A percentile compares a stretch with the other conserved stretches of the same genome.
Conservation (phyloP, 1,284 basidiomycete species). For the Neotropicomus parvogracilis region DNA sequence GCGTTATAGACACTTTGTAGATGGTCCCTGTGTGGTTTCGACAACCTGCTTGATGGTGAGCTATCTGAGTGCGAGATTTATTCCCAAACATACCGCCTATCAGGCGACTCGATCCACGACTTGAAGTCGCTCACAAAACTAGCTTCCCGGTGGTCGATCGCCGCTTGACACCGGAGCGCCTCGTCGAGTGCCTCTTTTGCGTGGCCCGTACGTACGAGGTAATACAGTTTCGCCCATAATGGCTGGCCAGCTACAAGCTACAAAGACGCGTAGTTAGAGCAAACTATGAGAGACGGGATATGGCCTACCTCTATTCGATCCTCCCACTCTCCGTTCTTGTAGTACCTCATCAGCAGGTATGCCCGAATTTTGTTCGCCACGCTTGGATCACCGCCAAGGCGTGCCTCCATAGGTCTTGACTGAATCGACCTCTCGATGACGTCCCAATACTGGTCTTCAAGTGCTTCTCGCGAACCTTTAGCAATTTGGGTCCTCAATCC, state of each 20-base stretch:
- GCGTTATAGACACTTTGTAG: conserved; percentile 88
- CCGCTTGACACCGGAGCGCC: conserved; percentile 67
- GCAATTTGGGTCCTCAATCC: conserved; percentile 68
- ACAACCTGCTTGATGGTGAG: conserved; percentile 46
- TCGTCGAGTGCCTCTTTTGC: conserved; percentile 77
- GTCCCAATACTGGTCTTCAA: conserved; percentile 85
- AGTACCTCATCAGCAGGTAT: conserved; percentile 77
- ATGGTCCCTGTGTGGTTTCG: conserved; percentile 80
- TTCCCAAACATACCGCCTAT: conserved; percentile 55
- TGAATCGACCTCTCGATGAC: conserved; percentile 85
- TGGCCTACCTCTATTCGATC: conserved; percentile 74
- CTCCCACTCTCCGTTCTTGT: conserved; percentile 80
- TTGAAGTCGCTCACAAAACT: conserved; percentile 85
- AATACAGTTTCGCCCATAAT: conserved; percentile 91
- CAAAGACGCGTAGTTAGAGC: conserved; percentile 1
- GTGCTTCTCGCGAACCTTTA: conserved; percentile 66
- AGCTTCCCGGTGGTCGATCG: conserved; percentile 78
- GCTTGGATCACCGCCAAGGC: conserved; percentile 89
- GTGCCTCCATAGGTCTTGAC: conserved; percentile 79
- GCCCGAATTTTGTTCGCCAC: conserved; percentile 87
- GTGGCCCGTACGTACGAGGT: conserved; percentile 86
- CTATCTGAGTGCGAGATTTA: conserved; percentile 5
- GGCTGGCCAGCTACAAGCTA: conserved; percentile 82
- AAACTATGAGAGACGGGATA: background rate
- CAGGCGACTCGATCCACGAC: conserved; percentile 81